phyloP scores from a whole-genome alignment of 179 eudicot genomes.

The Monotropa hypopitys region DNA sequence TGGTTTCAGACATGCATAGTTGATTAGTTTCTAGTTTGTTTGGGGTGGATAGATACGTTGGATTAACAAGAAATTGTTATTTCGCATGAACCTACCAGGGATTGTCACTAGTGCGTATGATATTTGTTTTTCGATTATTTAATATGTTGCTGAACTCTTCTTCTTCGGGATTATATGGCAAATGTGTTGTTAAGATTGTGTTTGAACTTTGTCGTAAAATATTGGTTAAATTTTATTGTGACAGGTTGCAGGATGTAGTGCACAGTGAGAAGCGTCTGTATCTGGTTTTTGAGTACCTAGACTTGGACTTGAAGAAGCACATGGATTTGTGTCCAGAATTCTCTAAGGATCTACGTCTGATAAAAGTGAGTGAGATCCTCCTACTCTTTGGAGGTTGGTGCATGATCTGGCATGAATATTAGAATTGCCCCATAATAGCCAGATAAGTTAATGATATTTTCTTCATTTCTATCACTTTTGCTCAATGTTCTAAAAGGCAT shows the following conservation, averaged over 20 bases:
- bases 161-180: not conserved
- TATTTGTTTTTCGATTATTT: not conserved
- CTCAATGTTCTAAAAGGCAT: no score
- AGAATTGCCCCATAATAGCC: not conserved
- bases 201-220: not conserved
- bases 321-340: constrained; percentile 94
- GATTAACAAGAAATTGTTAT: not conserved
- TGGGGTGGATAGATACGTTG: not conserved
- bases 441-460: not conserved
- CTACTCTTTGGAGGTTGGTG: constrained; percentile 7
- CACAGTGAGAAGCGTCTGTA: constrained; percentile 92
- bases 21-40: not conserved
- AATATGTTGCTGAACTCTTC: not conserved
- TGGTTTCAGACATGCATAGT: not conserved
- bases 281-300: constrained; percentile 95
- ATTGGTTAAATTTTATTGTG: constrained; percentile 1
- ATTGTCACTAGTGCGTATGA: not conserved
- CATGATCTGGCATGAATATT: not conserved
- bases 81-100: not conserved
- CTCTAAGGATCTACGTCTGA: constrained; percentile 67
- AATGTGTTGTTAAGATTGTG: not conserved
- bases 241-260: constrained; percentile 92
- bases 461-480: no score
- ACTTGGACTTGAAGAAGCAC: constrained; percentile 93
- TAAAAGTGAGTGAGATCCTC: constrained; percentile 55